Conservation (phyloP, 352 stramenopile genomes). For the Phytophthora fragariaefolia region DNA sequence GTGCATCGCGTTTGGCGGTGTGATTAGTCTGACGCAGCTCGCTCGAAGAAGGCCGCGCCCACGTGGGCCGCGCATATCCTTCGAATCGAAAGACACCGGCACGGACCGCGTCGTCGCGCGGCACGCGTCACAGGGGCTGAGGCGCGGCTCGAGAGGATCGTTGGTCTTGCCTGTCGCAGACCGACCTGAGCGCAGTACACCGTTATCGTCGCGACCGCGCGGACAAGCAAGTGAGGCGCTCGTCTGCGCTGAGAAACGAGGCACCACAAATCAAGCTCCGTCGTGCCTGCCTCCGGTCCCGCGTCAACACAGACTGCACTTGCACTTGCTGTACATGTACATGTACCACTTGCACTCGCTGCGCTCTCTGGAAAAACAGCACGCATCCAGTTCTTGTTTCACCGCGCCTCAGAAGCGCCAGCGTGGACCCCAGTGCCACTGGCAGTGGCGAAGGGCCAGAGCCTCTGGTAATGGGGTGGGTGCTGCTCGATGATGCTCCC, state of each 20-base stretch:
- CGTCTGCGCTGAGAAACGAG: neutral
- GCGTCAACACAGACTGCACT: neutral
- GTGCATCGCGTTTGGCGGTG: neutral
- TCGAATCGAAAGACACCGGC: neutral
- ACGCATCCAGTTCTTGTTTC: constrained; percentile 1
- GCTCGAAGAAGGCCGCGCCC: neutral
- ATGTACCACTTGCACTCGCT: neutral
- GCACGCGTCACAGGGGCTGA: neutral
- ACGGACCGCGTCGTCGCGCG: neutral
- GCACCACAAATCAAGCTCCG: neutral
- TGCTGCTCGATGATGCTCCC: neutral
- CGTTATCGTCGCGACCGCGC: too few species aligned
- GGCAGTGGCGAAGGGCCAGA: too few species aligned
- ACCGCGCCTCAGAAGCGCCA: neutral
- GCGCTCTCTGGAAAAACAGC: constrained; percentile 1
- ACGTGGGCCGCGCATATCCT: neutral
- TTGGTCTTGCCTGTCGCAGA: neutral
- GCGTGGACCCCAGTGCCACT: neutral
- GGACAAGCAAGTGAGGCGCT: neutral
- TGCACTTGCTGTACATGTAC: too few species aligned
- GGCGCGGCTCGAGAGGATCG: neutral
- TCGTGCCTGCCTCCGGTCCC: too few species aligned
- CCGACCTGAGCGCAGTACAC: neutral
- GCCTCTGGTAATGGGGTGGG: too few species aligned
- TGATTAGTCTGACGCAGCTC: neutral